phyloP scores from a whole-genome alignment of 2,329 filamentous ascomycete genomes.

The Pleomassaria siparia region DNA sequence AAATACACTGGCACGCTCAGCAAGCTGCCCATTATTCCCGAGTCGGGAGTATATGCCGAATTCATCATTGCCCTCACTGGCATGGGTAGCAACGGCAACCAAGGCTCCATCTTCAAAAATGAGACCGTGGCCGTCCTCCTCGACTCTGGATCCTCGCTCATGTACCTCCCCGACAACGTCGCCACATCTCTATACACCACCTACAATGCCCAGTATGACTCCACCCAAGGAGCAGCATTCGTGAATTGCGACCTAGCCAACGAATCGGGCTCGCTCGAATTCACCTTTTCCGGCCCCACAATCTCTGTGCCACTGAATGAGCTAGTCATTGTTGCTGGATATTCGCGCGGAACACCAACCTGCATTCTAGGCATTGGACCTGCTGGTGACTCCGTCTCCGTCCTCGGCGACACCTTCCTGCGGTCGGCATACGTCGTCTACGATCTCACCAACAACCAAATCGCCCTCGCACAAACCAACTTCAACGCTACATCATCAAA shows the following conservation, averaged over 20 bases:
- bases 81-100: constrained; percentile 46
- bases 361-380: constrained; percentile 55
- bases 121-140: constrained; percentile 61
- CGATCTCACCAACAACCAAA: constrained; percentile 61
- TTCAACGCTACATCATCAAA: constrained; percentile 57
- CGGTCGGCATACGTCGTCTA: constrained; percentile 66
- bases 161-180: constrained; percentile 66
- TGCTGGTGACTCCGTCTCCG: constrained; percentile 49
- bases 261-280: constrained; percentile 54
- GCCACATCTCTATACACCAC: constrained; percentile 47
- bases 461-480: constrained; percentile 62
- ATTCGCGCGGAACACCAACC: constrained; percentile 42
- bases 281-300: constrained; percentile 57
- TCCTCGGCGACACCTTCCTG: constrained; percentile 65
- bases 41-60: constrained; percentile 52
- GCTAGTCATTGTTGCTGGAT: constrained; percentile 56
- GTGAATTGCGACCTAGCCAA: constrained; percentile 57
- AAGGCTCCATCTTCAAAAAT: constrained; percentile 47
- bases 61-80: constrained; percentile 56
- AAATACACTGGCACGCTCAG: constrained; percentile 69
- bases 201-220: constrained; percentile 47
- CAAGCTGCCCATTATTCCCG: constrained; percentile 60
- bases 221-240: constrained; percentile 48
- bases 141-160: constrained; percentile 74
- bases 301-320: constrained; percentile 60